Evolutionary conservation across 495 filamentous ascomycete species (phyloP), one percentile per base, ranked within the genome.

Genomic region (Aspergillus bridgeri): DNA sequence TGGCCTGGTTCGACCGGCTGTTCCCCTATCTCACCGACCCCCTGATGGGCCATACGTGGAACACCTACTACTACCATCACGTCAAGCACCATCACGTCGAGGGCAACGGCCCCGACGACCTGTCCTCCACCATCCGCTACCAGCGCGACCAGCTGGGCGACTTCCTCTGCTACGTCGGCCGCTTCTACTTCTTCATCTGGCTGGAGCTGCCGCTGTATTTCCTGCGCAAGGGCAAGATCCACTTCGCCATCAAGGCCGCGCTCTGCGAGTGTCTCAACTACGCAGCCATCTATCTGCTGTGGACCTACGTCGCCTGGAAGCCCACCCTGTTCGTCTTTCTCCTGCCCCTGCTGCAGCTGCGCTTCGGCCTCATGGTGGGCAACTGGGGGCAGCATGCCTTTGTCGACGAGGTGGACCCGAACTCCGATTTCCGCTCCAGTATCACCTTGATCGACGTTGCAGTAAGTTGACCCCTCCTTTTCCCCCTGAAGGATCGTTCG

Each of bases 81-180:
- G 87, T 91, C 59, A 91, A 93, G 72, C 86, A 89, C 66, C 89
- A 92, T 64, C 89, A 92, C 61, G 85, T 92, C 49, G 89, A 93
- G 66, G 85, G 82, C 53, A 93, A 93, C 66, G 89, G 89, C 0
- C 87, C 88, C 0, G 76, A 84, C 42, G 89, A 93, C 62, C 78
- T 93, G 6, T 87, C 83, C 9, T 87, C 87, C 0, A 92, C 89
- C 13, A 79, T 92, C 42, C 80, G 85, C 21, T 92, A 89, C 64
- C 86, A 93, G 65, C 83, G 89, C 6, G 89, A 93, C 65, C 74
- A 79, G 47, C 46, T 83, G 6, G 68, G 69, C 46, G 73, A 89
- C 60, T 90, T 92, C 60, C 61, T 84, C 9, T 76, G 80, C 59
- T 93, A 93, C 57, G 72, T 90, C 38, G 80, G 80, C 8, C 83